A percentile compares a stretch with the other conserved stretches of the same genome.
Conservation (phyloP, 306 rosid species). For the Lathyrus aphaca region DNA sequence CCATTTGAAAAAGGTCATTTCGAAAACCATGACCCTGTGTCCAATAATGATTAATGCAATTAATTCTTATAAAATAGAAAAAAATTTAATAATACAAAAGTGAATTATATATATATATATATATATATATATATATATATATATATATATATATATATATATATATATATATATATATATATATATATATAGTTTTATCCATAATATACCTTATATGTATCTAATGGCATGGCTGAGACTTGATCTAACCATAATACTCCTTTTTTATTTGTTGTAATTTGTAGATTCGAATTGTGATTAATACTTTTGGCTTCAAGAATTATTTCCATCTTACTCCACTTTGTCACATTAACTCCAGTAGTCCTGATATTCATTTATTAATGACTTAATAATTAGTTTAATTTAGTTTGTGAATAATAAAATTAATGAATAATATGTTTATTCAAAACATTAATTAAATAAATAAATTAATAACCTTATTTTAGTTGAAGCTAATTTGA, state of each 20-base stretch:
- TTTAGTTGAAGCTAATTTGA: slow-evolving; percentile 48
- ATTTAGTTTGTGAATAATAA: not conserved
- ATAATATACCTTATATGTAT: slow-evolving; percentile 34
- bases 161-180: no score
- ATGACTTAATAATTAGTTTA: not conserved
- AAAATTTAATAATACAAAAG: no score
- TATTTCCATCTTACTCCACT: slow-evolving; percentile 31
- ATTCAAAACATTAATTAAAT: not conserved
- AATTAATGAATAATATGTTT: not conserved
- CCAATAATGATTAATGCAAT: no score
- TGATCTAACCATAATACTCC: no score
- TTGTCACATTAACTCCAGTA: not conserved
- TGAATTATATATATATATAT: no score
- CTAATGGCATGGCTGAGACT: slow-evolving; percentile 43
- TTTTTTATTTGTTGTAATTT: no score
- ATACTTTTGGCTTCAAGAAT: no score
- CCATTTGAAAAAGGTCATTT: slow-evolving; percentile 60
- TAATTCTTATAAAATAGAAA: no score
- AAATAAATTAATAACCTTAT: slow-evolving; percentile 43
- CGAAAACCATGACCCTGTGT: slow-evolving; percentile 68
- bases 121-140: no score
- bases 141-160: no score
- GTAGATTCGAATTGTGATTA: no score
- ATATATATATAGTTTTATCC: not conserved
- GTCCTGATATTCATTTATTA: not conserved